phyloP scores from a whole-genome alignment of 768 basidiomycete genomes.

The Tylopilus sp. region DNA sequence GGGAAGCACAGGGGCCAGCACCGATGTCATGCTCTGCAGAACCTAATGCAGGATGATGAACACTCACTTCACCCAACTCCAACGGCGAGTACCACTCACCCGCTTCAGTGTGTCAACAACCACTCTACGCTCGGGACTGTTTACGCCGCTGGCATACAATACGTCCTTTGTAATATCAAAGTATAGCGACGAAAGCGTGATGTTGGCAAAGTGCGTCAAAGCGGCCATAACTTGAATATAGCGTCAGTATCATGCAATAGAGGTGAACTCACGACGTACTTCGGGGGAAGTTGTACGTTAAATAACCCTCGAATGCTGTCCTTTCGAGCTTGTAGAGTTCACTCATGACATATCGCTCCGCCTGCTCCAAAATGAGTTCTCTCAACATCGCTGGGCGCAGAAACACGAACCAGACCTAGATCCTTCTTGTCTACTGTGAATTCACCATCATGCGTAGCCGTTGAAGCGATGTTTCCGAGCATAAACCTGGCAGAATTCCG shows the following conservation, averaged over 20 bases:
- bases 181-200: slow-evolving; percentile 85
- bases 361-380: slow-evolving; percentile 40
- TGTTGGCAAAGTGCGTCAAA: slow-evolving; percentile 74
- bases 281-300: slow-evolving; percentile 75
- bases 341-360: slow-evolving; percentile 84
- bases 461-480: slow-evolving; percentile 65
- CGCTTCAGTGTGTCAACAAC: slow-evolving; percentile 70
- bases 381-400: background rate
- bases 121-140: slow-evolving; percentile 54
- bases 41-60: slow-evolving; percentile 39
- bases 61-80: background rate
- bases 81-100: slow-evolving; percentile 36
- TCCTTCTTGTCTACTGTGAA: slow-evolving; percentile 32
- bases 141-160: slow-evolving; percentile 66
- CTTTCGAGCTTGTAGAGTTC: slow-evolving; percentile 73
- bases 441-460: slow-evolving; percentile 5
- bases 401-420: slow-evolving; percentile 59
- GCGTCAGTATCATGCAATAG: background rate
- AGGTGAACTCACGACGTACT: slow-evolving; percentile 41
- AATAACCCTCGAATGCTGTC: slow-evolving; percentile 64
- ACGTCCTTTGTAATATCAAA: slow-evolving; percentile 90
- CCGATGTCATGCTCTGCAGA: slow-evolving; percentile 59
- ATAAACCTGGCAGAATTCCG: slow-evolving; percentile 86
- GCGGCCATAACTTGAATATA: slow-evolving; percentile 58
- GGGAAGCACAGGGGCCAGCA: slow-evolving; percentile 84